Evolutionary conservation across 1,284 basidiomycete genomes (phyloP), one percentile per base, ranked within the genome.

Genomic region (Rhizoctonia solani): DNA sequence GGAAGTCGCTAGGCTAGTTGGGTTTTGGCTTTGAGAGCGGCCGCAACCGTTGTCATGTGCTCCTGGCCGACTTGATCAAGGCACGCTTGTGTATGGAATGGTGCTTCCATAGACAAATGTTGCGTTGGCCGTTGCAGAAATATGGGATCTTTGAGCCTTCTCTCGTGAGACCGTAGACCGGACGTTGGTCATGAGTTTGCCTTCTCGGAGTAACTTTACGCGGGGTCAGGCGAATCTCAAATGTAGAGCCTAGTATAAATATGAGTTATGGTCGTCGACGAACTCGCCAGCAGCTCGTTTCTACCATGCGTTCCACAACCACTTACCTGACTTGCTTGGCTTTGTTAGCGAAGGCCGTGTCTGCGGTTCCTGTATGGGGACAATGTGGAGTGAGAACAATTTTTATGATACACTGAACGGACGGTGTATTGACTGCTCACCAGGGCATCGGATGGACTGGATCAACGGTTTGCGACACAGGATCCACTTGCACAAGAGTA

Each of bases 391-490:
- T 61, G 30, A 34, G 58, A 37, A 25, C 16, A 41, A 13, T 4
- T 16, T 44, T 50, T 6, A 49, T 11, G 19, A 21, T 30, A 29
- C 30, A 2, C 19, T 19, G 13, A n/a, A 5, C 34, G 8, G 9
- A 3, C 13, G 29, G 2, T 32, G 19, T 34, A 34, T 32, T 61
- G 13, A 61, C n/a, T 39, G n/a, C 25, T 54, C 3, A 19, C 34
- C 39, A 61, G 58, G 58, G 58, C 23, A 61, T 61, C 39, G 58
- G 58, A 25, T 61, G 25, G n/a, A 50, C 58, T 37, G 58, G 58
- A 13, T 29, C 29, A 16, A 61, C 58, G 13, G 34, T 34, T 11
- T 61, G 58, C n/a, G 58, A 61, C 30, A 19, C 44, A 11, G 32
- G 32, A 19, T 30, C 25, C 19, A 39, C 34, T 30, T 61, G 58